A percentile compares a stretch with the other conserved stretches of the same genome.
Conservation (phyloP, 495 filamentous ascomycete genomes). For the Aspergillus cristatus region DNA sequence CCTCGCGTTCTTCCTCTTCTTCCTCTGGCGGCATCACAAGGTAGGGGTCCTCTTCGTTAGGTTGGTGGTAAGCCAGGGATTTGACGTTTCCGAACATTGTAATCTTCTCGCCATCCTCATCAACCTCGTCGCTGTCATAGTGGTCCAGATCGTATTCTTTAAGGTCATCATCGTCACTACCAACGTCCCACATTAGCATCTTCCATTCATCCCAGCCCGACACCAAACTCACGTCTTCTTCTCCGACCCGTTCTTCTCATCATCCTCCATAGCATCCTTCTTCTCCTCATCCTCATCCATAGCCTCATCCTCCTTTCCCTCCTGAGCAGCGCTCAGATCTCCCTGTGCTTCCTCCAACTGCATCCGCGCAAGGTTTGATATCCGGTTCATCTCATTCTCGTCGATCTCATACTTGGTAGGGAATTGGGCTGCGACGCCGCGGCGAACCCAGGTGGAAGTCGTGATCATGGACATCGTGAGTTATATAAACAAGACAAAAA, state of each 20-base stretch:
- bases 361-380: constrained; percentile 78
- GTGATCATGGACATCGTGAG: constrained; percentile 81
- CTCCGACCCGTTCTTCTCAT: constrained; percentile 18
- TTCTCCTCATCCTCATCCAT: constrained; percentile 18
- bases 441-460: constrained; percentile 84
- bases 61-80: constrained; percentile 84
- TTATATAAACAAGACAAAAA: neutral
- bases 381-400: constrained; percentile 85
- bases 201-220: neutral
- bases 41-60: constrained; percentile 90
- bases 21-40: constrained; percentile 71
- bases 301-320: constrained; percentile 19
- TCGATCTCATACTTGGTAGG: constrained; percentile 85
- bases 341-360: constrained; percentile 89
- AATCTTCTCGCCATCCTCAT: constrained; percentile 58
- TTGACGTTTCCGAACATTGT: constrained; percentile 94
- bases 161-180: constrained; percentile 66
- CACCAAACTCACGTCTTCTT: constrained; percentile 8
- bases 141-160: constrained; percentile 94
- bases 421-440: constrained; percentile 86
- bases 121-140: constrained; percentile 76
- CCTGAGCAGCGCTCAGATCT: constrained; percentile 62
- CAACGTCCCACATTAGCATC: neutral
- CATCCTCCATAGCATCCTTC: constrained; percentile 21
- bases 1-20: constrained; percentile 84